Base-by-base conservation (phyloP, 768 basidiomycete genomes). In the Kwoniella bestiolae region DNA sequence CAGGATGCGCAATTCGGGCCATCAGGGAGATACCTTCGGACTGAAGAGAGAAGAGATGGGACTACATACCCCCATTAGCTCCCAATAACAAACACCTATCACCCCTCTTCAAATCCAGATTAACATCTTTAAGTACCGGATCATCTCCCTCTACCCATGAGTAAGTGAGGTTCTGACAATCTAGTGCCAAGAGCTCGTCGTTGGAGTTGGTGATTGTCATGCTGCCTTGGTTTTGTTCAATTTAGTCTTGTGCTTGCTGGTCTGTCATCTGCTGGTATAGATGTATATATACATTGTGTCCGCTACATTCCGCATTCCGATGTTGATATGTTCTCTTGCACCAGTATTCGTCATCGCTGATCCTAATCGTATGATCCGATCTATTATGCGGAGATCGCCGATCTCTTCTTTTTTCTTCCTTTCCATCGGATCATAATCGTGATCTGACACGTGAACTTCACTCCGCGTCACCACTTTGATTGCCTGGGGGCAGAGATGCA, bases 51-150 rank as follows among this genome's bases (percentile, higher is more conserved):
- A 31, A 63, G 28, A 47, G 45, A n/a, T 6, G 1, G 26, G 28
- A 32, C 11, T n/a, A 74, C 87, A 66, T 60, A 91, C 93, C 94
- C 82, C 95, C 95, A 79, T 98, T 98, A 23, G 93, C 92, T 52
- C 96, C 95, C 44, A 97, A 84, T 49, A 98, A 82, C 65, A 99
- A 85, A 52, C 91, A 92, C 52, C 94, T 85, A 1, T 90, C 90
- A 1, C 92, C 95, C 18, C 81, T 83, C 2, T 87, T 87, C 3
- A 98, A 85, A 58, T 83, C 70, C 29, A 98, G 82, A 69, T 83
- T 83, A 67, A 97, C 84, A 71, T 89, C 83, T 9, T 82, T 69
- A 41, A 99, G 86, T 1, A 68, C 72, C 2, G 71, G 65, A 38
- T 76, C 75, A 1, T 49, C 28, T 1, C 67, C 71, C 47, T 73